phyloP scores from a whole-genome alignment of 371 early-diverging fungal species.

The Nematocida ausubeli region DNA sequence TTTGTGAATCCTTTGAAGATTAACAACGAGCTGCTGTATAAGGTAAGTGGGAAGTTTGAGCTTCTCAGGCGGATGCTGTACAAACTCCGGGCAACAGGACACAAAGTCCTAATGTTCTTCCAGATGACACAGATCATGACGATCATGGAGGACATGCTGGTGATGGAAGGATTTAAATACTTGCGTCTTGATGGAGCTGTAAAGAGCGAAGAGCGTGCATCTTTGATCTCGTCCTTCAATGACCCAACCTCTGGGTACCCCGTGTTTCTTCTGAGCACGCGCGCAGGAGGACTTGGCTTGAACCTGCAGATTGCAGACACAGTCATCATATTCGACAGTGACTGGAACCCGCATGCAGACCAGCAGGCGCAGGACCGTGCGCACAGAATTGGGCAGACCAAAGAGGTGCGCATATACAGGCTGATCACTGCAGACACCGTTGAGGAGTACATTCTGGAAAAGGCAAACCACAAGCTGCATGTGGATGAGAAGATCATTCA shows the following conservation, averaged over 20 bases:
- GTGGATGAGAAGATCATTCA: conserved; percentile 54
- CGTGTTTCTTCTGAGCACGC: conserved; percentile 39
- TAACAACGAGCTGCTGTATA: conserved; percentile 67
- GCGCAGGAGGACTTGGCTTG: conserved; percentile 40
- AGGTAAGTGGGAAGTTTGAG: conserved; percentile 75
- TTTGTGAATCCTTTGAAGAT: conserved; percentile 5
- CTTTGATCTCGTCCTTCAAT: conserved; percentile 64
- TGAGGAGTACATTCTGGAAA: conserved; percentile 33
- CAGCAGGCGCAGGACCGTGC: conserved; percentile 47
- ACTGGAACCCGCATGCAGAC: conserved; percentile 53
- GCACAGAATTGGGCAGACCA: conserved; percentile 46
- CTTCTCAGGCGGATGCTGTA: conserved; percentile 77
- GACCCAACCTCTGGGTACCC: conserved; percentile 10
- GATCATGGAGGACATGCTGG: conserved; percentile 75
- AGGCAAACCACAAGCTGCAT: conserved; percentile 44
- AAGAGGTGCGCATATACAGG: conserved; percentile 25
- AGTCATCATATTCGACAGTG: conserved; percentile 44
- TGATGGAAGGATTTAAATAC: conserved; percentile 71
- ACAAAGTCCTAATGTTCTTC: conserved; percentile 83
- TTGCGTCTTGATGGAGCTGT: conserved; percentile 69
- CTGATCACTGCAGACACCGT: conserved; percentile 39
- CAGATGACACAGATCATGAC: conserved; percentile 91
- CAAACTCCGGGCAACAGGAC: conserved; percentile 77
- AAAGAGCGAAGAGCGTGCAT: conserved; percentile 14
- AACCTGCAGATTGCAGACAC: conserved; percentile 43